Evolutionary conservation across 768 basidiomycete species (phyloP).

Genomic region (Udeniomyces megalosporus): DNA sequence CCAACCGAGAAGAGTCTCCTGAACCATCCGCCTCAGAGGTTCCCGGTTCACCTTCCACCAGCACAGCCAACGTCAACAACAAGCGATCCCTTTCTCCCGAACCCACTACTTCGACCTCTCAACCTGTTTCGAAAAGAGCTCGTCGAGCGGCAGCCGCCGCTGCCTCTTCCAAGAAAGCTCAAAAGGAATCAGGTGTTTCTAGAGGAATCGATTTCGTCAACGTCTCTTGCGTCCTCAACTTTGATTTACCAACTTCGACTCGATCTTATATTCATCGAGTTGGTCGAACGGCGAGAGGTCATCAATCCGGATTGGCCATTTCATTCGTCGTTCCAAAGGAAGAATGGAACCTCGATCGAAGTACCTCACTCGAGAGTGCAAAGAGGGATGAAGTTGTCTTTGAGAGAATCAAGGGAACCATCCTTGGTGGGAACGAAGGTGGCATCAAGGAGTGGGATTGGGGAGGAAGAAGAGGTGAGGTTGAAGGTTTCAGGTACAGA

Average conservation of each 20-base stretch:
- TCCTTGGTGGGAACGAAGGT: constrained; percentile 45
- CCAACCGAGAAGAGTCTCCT: not conserved
- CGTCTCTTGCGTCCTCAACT: constrained; percentile 93
- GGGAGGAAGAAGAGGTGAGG: constrained; percentile 65
- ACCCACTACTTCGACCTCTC: not conserved
- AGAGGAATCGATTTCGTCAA: constrained; percentile 94
- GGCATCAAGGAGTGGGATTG: constrained; percentile 77
- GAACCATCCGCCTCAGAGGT: not conserved
- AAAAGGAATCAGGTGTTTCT: constrained; percentile 80
- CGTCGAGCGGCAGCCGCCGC: constrained; percentile 22
- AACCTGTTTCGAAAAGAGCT: constrained; percentile 33
- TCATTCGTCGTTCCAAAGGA: constrained; percentile 57
- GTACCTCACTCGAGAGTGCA: constrained; percentile 55
- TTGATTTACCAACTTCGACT: constrained; percentile 79
- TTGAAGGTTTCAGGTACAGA: constrained; percentile 91
- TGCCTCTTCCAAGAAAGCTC: constrained; percentile 31
- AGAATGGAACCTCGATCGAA: constrained; percentile 31
- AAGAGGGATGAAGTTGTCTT: constrained; percentile 62
- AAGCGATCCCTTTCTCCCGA: constrained; percentile 5
- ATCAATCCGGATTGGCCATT: constrained; percentile 76
- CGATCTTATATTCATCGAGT: constrained; percentile 88
- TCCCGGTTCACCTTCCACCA: no score
- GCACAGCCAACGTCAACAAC: not conserved
- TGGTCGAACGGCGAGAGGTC: constrained; percentile 90
- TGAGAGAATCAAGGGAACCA: constrained; percentile 49